Evolutionary conservation across 495 filamentous ascomycete genomes (phyloP).

Genomic region (Hypoxylon rickii): DNA sequence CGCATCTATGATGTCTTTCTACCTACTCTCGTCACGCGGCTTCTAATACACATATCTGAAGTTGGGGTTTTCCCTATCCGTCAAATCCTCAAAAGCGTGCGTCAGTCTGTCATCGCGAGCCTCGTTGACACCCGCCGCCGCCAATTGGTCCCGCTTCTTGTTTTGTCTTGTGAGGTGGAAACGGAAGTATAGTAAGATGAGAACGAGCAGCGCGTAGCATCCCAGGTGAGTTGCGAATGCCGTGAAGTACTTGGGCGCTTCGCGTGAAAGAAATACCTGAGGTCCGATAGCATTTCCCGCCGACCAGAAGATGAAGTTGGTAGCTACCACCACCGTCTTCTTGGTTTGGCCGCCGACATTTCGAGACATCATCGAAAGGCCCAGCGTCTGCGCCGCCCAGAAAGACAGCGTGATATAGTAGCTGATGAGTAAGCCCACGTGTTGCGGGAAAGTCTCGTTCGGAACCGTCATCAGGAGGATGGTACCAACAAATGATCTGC

Average conservation of each 20-base stretch:
- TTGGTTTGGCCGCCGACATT: slow-evolving; percentile 63
- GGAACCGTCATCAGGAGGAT: slow-evolving; percentile 59
- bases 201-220: slow-evolving; percentile 54
- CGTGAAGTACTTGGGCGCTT: slow-evolving; percentile 57
- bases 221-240: slow-evolving; percentile 61
- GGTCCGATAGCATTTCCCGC: slow-evolving; percentile 58
- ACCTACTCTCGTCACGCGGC: background rate
- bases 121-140: slow-evolving; percentile 46
- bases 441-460: slow-evolving; percentile 47
- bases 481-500: slow-evolving; percentile 59
- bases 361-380: slow-evolving; percentile 54
- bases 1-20: no score
- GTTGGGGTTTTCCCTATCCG: slow-evolving; percentile 61
- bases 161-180: slow-evolving; percentile 54
- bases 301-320: slow-evolving; percentile 56
- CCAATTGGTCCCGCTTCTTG: slow-evolving; percentile 50
- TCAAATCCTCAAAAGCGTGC: slow-evolving; percentile 63
- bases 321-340: slow-evolving; percentile 52
- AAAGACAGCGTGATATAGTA: slow-evolving; percentile 63
- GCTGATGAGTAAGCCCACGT: slow-evolving; percentile 58
- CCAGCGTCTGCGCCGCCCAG: slow-evolving; percentile 61
- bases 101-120: slow-evolving; percentile 47
- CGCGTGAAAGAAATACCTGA: slow-evolving; percentile 56
- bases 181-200: slow-evolving; percentile 52
- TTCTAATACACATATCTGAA: slow-evolving; percentile 56